Percentiles rank a stretch among this genome's conserved stretches.
These are phyloP conservation scores for Solanum verrucosum DNA, from an alignment of 257 asterid species.

Conservation along the genomic window DNA sequence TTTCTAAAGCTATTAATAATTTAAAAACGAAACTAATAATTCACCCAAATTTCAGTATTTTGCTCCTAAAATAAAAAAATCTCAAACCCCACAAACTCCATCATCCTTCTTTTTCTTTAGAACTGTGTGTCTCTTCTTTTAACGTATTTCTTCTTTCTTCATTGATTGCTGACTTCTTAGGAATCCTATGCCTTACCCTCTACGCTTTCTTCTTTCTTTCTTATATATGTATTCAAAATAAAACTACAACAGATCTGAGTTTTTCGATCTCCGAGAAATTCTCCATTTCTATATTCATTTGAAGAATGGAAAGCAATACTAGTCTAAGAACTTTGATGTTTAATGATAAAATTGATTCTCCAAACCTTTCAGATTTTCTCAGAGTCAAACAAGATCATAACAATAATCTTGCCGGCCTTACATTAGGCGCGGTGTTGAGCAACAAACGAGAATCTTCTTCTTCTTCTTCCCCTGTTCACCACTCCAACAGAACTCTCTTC, in stretches of 20 bases:
- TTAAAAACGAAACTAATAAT: too few relatives aligned
- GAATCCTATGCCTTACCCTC: background rate
- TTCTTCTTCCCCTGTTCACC: background rate
- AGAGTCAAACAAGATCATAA: constrained; percentile 3
- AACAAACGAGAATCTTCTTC: constrained; percentile 1
- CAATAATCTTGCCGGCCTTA: background rate
- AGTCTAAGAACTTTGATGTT: background rate
- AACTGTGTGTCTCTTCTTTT: background rate
- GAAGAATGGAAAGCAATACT: background rate
- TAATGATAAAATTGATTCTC: constrained; percentile 7
- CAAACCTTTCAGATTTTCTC: constrained; percentile 17
- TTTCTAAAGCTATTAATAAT: too few relatives aligned
- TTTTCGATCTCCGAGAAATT: background rate
- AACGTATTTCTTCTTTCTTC: background rate
- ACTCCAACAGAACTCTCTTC: constrained; percentile 38
- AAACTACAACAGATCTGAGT: background rate
- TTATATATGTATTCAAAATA: background rate
- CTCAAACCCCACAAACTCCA: background rate
- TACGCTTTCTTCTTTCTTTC: background rate
- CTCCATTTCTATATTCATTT: background rate
- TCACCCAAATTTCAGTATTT: too few relatives aligned
- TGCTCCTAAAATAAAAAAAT: background rate
- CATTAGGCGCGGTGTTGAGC: constrained; percentile 14
- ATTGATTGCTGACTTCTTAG: background rate
- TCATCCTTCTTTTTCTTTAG: background rate